Evolutionary conservation across 768 basidiomycete species (phyloP).

Genomic region (Kwoniella sp.): DNA sequence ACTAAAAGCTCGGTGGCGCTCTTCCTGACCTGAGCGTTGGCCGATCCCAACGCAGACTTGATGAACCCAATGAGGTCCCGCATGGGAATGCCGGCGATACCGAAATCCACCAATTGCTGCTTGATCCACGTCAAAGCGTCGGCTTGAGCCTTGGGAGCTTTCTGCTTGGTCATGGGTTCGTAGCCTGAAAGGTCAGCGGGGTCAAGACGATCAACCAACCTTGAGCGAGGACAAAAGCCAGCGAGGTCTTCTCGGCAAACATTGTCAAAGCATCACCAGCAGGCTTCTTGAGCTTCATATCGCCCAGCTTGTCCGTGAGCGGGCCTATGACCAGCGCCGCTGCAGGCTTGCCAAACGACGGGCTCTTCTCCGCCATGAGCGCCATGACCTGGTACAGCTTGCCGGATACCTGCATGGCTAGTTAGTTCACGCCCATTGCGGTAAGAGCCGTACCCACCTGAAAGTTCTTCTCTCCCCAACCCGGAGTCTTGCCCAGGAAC

Average conservation of each 20-base stretch:
- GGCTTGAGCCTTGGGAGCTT: slow-evolving; percentile 92
- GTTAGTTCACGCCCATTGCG: neutral
- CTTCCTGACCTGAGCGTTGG: slow-evolving; percentile 87
- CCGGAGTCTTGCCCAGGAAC: slow-evolving; percentile 76
- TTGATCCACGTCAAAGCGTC: slow-evolving; percentile 88
- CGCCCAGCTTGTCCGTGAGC: slow-evolving; percentile 89
- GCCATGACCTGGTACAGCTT: slow-evolving; percentile 78
- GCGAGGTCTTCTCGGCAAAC: slow-evolving; percentile 86
- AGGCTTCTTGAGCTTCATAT: slow-evolving; percentile 93
- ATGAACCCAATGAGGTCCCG: slow-evolving; percentile 84
- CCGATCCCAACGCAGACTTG: slow-evolving; percentile 79
- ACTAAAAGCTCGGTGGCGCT: slow-evolving; percentile 90
- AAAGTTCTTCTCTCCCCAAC: slow-evolving; percentile 99
- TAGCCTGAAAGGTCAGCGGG: slow-evolving; percentile 59
- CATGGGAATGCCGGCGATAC: slow-evolving; percentile 77
- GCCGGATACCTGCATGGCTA: slow-evolving; percentile 67
- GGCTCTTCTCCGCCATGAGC: slow-evolving; percentile 69
- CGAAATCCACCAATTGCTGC: slow-evolving; percentile 79
- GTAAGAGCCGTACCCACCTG: slow-evolving; percentile 58
- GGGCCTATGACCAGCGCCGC: slow-evolving; percentile 74
- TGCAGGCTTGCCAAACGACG: slow-evolving; percentile 79
- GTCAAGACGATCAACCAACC: slow-evolving; percentile 53
- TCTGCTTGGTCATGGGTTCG: slow-evolving; percentile 87
- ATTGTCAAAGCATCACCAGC: slow-evolving; percentile 77
- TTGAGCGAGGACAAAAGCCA: slow-evolving; percentile 90